Conservation (phyloP, 2,329 filamentous ascomycete species). For the Calcarisporium arbuscula region DNA sequence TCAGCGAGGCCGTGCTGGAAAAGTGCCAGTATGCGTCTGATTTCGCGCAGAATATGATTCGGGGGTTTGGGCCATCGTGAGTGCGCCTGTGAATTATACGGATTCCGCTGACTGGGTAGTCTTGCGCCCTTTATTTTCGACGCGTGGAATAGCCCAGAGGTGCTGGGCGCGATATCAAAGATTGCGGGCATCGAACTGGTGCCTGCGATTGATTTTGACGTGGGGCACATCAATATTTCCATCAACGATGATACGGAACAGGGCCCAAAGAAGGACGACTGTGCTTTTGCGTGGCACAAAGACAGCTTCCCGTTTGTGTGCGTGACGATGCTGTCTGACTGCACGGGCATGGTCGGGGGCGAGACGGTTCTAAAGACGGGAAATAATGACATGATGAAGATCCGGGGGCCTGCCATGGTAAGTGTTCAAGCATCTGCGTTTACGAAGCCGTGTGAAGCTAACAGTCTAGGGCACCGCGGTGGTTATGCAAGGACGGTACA, state of each 20-base stretch:
- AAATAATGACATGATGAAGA: conserved; percentile 48
- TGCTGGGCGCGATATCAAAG: conserved; percentile 40
- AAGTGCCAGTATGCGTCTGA: conserved; percentile 47
- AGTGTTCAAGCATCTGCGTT: too few species aligned
- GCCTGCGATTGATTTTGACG: conserved; percentile 47
- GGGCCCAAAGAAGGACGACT: conserved; percentile 14
- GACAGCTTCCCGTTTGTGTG: conserved; percentile 65
- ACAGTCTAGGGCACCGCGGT: conserved; percentile 47
- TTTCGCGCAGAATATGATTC: conserved; percentile 48
- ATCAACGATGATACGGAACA: conserved; percentile 36
- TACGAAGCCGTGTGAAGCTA: too few species aligned
- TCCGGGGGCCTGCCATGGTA: conserved; percentile 55
- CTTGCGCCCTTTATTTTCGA: conserved; percentile 59
- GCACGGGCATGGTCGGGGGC: conserved; percentile 55
- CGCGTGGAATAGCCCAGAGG: conserved; percentile 35
- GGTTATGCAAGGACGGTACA: conserved; percentile 61
- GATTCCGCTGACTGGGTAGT: conserved; percentile 22
- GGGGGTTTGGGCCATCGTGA: conserved; percentile 40
- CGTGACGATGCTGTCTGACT: conserved; percentile 61
- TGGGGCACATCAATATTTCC: conserved; percentile 49
- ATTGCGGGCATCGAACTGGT: conserved; percentile 50
- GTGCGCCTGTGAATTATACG: conserved; percentile 21
- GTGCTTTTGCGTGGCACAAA: conserved; percentile 56
- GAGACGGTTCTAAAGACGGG: conserved; percentile 55
- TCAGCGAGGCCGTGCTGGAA: conserved; percentile 47